Evolutionary conservation across 768 basidiomycete species (phyloP).

Genomic region (Termitomyces sp.): DNA sequence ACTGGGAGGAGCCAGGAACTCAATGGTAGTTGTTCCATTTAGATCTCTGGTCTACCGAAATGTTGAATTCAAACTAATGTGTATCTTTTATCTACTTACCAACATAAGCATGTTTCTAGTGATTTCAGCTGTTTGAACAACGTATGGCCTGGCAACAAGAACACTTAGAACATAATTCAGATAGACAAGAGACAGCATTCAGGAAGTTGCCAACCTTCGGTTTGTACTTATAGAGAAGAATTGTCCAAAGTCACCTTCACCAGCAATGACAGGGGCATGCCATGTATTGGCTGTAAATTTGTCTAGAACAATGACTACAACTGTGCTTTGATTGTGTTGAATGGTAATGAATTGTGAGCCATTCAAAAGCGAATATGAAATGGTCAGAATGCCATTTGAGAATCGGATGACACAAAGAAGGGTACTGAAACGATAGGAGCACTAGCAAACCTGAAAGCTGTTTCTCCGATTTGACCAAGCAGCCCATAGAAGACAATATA

Average conservation of each 20-base stretch:
- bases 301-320: conserved; percentile 36
- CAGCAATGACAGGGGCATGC: conserved; percentile 43
- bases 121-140: conserved; percentile 46
- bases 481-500: conserved; percentile 40
- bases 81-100: conserved; percentile 16
- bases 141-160: conserved; percentile 48
- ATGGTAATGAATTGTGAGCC: conserved; percentile 32
- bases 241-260: conserved; percentile 30
- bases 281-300: conserved; percentile 42
- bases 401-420: conserved; percentile 28
- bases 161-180: conserved; percentile 21
- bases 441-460: conserved; percentile 30
- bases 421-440: conserved; percentile 24
- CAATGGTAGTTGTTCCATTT: conserved; percentile 41
- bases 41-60: conserved; percentile 39
- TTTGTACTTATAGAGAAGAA: conserved; percentile 44
- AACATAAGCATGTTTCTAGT: conserved; percentile 27
- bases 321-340: conserved; percentile 16
- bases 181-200: background rate
- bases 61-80: background rate
- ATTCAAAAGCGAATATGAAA: conserved; percentile 28
- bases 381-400: conserved; percentile 30
- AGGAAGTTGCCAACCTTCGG: conserved; percentile 23
- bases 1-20: conserved; percentile 35
- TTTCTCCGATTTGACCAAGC: conserved; percentile 38